These are phyloP conservation scores for Dalbergia cochinchinensis DNA, from an alignment of 306 rosid genomes.

Conservation along the genomic window DNA sequence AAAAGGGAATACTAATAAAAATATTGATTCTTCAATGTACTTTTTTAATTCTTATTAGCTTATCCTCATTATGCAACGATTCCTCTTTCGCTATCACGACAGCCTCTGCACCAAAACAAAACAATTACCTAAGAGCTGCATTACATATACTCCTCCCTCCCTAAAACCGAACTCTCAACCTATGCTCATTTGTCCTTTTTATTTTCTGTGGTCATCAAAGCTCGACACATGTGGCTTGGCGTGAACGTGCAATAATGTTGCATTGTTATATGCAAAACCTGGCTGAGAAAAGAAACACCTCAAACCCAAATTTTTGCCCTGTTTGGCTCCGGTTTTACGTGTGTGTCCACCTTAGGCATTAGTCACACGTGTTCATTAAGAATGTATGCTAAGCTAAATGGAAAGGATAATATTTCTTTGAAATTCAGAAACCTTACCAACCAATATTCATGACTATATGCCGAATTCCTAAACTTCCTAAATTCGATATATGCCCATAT, in stretches of 20 bases:
- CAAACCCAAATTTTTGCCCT: background rate
- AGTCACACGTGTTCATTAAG: slow-evolving; percentile 42
- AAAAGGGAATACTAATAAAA: too few relatives aligned
- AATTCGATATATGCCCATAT: too few relatives aligned
- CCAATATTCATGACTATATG: background rate
- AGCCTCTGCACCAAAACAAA: background rate
- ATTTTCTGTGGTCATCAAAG: background rate
- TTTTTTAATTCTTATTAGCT: background rate
- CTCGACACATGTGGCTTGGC: background rate
- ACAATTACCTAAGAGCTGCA: background rate
- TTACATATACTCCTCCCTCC: background rate
- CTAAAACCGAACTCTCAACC: background rate
- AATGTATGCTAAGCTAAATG: slow-evolving; percentile 32
- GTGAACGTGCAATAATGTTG: background rate
- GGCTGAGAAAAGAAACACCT: background rate
- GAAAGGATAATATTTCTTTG: background rate
- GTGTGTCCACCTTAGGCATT: background rate
- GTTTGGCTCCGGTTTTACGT: background rate
- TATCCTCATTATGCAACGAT: background rate
- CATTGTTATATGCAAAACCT: background rate
- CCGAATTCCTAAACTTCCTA: too few relatives aligned
- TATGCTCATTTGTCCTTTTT: background rate
- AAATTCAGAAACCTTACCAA: background rate
- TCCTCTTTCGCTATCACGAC: slow-evolving; percentile 16
- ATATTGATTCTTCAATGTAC: too few relatives aligned